Evolutionary conservation across 1,284 basidiomycete species (phyloP).

Genomic region (Ustilago nuda): DNA sequence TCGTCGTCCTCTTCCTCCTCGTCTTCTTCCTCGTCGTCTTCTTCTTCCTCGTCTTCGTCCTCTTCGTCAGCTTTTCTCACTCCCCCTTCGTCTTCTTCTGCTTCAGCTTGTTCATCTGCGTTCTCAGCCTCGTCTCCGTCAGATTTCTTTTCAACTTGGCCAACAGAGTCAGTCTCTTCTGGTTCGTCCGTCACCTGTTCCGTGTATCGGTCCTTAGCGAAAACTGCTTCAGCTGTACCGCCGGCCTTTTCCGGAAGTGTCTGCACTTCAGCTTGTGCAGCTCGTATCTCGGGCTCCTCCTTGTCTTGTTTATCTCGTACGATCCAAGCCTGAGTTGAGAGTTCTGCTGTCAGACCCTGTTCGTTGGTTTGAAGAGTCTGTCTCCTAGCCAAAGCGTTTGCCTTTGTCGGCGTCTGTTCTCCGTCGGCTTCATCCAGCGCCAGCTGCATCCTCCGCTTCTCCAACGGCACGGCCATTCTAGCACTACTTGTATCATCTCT

Average conservation of each 20-base stretch:
- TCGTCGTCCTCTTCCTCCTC: background rate
- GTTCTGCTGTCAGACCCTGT: background rate
- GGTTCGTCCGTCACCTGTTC: slow-evolving; percentile 1
- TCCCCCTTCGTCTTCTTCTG: background rate
- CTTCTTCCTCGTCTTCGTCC: slow-evolving; percentile 4
- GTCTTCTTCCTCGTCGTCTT: background rate
- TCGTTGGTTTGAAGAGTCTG: slow-evolving; percentile 1
- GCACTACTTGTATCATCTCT: background rate
- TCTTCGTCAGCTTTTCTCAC: background rate
- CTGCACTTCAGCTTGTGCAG: background rate
- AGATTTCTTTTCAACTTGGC: background rate
- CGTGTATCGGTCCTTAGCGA: background rate
- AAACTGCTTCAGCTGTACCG: background rate
- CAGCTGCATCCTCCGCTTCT: slow-evolving; percentile 21
- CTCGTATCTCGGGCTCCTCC: background rate
- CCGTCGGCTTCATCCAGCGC: slow-evolving; percentile 33
- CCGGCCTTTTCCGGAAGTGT: background rate
- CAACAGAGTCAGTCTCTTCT: background rate
- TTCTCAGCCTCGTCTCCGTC: background rate
- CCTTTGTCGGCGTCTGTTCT: slow-evolving; percentile 46
- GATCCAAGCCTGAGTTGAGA: background rate
- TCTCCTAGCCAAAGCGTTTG: slow-evolving; percentile 12
- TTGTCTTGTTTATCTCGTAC: too few species aligned
- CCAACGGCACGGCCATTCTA: slow-evolving; percentile 27
- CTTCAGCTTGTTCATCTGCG: background rate